Conservation (phyloP, 352 stramenopile species). For the Phytophthora colocasiae region DNA sequence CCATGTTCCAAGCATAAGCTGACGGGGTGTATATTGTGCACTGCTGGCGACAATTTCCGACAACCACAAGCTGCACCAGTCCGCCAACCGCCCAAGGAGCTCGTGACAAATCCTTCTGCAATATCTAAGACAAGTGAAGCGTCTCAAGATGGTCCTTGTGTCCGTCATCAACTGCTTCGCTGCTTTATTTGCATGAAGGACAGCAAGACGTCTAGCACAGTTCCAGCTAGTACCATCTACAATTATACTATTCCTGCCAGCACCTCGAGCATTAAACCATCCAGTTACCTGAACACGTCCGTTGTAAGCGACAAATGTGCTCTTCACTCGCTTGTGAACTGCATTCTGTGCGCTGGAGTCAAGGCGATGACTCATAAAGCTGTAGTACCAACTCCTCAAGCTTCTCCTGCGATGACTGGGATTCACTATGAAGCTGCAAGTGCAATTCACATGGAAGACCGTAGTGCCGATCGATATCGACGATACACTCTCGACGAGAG, state of each 20-base stretch:
- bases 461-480: slow-evolving; percentile 28
- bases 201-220: neutral
- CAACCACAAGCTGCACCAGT: slow-evolving; percentile 2
- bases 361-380: slow-evolving; percentile 40
- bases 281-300: neutral
- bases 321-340: slow-evolving; percentile 70
- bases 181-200: slow-evolving; percentile 72
- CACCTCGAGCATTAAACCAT: neutral
- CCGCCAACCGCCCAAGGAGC: neutral
- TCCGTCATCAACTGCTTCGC: slow-evolving; percentile 54
- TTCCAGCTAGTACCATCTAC: slow-evolving; percentile 1
- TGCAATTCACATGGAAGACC: slow-evolving; percentile 12
- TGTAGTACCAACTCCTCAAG: slow-evolving; percentile 10
- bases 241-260: slow-evolving; percentile 7
- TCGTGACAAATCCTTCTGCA: neutral
- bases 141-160: slow-evolving; percentile 39
- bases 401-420: slow-evolving; percentile 17
- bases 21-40: slow-evolving; percentile 71
- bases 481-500: slow-evolving; percentile 43
- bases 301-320: slow-evolving; percentile 47
- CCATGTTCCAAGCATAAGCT: slow-evolving; percentile 67
- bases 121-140: neutral
- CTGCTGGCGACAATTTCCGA: slow-evolving; percentile 26
- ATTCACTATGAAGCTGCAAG: slow-evolving; percentile 2
- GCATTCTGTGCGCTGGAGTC: slow-evolving; percentile 63